Base-by-base conservation (phyloP, 2,329 filamentous ascomycete genomes). In the Metarhizium brunneum region DNA sequence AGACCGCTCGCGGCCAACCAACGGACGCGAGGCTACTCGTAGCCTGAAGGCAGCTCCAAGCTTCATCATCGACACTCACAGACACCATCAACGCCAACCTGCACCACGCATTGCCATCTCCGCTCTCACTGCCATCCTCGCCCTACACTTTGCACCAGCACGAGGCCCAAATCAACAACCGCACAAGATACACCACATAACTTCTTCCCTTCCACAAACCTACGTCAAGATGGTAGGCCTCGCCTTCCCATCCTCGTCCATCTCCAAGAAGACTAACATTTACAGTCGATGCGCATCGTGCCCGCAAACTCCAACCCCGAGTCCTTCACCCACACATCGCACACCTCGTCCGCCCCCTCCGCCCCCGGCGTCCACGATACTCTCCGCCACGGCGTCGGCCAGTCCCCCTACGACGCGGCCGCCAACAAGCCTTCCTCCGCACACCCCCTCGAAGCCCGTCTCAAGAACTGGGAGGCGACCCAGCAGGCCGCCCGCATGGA, bases 351-450 rank as follows among this genome's bases (percentile, higher is more conserved):
- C 55, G 94, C 94, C 4, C 94, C 94, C 63, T 96, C 92, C 1
- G 92, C 91, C 16, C 92, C 92, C 0, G 92, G 92, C 63, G 80
- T 97, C 61, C 92, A 95, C 80, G 94, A 97, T 77, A 92, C 88
- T 18, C 87, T 99, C 64, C 92, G 94, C 67, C 79, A 86, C 60
- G 91, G 92, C 73, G 81, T 95, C 62, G 84, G 84, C 63, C 85
- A 83, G n/a, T 76, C 81, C 52, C 71, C 83, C 61, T 69, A 72
- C 62, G 72, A 79, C 57, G 69, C 74, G 54, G 70, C 74, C 53
- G 66, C 74, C 56, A 66, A 72, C 58, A 63, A 68, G 50, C 77
- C 86, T n/a, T 75, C 82, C 60, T 74, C 71, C 47, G 75, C 86
- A 2, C 94, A 99, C 78, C 94, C 94, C 0, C 88, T 99, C 66